These are phyloP conservation scores for Lasiodiplodia hormozganensis DNA, from an alignment of 2,329 filamentous ascomycete genomes.

Conservation along the genomic window DNA sequence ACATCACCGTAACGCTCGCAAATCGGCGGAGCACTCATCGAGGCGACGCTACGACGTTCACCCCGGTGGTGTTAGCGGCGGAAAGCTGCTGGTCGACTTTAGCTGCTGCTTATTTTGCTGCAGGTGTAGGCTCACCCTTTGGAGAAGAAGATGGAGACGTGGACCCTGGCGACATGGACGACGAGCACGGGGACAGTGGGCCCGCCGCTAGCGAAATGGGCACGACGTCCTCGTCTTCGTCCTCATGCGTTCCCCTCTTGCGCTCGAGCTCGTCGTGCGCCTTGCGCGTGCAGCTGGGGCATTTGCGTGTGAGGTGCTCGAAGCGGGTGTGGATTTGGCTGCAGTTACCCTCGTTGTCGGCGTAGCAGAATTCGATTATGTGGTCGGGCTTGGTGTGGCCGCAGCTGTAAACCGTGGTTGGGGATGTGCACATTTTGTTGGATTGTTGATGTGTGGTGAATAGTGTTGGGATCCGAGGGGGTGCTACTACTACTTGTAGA, in stretches of 20 bases:
- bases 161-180: not conserved
- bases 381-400: constrained; percentile 25
- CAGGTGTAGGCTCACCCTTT: not conserved
- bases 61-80: not conserved
- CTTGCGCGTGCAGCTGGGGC: constrained; percentile 10
- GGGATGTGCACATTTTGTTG: constrained; percentile 16
- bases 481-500: not conserved
- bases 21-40: not conserved
- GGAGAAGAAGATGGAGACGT: constrained; percentile 2
- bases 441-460: not conserved
- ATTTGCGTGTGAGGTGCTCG: constrained; percentile 7
- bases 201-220: not conserved
- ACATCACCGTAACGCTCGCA: not conserved
- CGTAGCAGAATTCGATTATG: constrained; percentile 20
- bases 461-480: not conserved
- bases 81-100: not conserved
- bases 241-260: constrained; percentile 1
- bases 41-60: not conserved
- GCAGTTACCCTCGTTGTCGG: constrained; percentile 17
- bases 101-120: not conserved
- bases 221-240: constrained; percentile 8
- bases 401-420: constrained; percentile 22
- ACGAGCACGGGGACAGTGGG: not conserved
- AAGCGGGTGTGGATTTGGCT: constrained; percentile 12
- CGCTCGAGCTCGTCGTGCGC: constrained; percentile 14